Evolutionary conservation across 305 asterid species (phyloP).

Genomic region (Coffea humblotiana): DNA sequence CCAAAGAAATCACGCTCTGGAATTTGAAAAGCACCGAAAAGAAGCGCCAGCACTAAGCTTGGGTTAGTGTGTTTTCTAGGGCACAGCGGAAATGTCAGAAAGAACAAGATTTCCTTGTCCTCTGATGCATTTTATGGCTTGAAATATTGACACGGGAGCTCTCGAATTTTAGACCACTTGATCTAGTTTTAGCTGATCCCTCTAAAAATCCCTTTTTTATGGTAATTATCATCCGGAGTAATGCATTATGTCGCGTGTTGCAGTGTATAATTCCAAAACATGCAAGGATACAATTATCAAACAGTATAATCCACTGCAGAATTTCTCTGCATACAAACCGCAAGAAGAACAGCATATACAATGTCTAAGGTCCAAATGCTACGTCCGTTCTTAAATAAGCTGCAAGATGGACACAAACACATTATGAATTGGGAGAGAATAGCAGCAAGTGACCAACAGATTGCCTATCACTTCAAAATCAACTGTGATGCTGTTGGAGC

Average conservation of each 20-base stretch:
- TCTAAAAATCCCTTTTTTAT: background rate
- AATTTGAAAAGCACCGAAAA: background rate
- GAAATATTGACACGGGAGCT: background rate
- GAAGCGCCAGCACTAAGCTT: background rate
- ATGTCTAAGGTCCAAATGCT: background rate
- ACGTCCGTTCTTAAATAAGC: background rate
- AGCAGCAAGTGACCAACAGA: conserved; percentile 1
- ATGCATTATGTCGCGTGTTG: background rate
- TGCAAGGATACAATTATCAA: background rate
- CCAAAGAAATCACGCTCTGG: background rate
- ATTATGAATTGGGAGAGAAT: background rate
- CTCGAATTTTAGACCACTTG: background rate
- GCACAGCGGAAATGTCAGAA: background rate
- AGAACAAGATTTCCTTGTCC: background rate
- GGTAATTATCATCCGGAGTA: background rate
- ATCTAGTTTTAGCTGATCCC: too few relatives aligned
- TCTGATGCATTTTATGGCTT: background rate
- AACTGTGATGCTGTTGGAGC: background rate
- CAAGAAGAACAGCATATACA: background rate
- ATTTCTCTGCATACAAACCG: background rate
- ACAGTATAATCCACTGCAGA: background rate
- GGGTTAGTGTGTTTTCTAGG: background rate
- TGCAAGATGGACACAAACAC: background rate
- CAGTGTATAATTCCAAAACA: background rate
- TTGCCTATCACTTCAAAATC: background rate